Base-by-base conservation (phyloP, 106 monocot species). In the Allium cepa region DNA sequence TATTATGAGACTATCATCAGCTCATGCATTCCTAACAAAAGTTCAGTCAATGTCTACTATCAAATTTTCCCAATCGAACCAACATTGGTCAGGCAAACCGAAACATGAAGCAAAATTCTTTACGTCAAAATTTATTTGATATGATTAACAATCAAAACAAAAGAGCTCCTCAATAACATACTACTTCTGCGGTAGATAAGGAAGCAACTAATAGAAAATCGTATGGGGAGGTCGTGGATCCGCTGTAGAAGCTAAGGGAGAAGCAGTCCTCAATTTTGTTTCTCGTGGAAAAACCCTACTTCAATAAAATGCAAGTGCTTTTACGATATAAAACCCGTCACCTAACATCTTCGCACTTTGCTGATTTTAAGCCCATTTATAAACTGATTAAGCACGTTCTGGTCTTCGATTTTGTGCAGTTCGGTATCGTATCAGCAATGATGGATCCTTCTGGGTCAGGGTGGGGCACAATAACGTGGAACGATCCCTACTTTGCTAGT, bases 391-490 rank as follows among this genome's bases (percentile, higher is more conserved):
- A 86, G 61, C 22, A 76, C 79, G 49, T 79, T 91, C 4, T 60
- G 69, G 48, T 78, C 80, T n/a, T 74, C 71, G 8, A 83, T 61
- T 56, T 84, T 85, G 58, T 88, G 80, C 26, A 95, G 53, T 76
- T 88, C 78, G 7, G 79, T 2, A 96, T 88, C 7, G 76, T 86
- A 69, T 83, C 78, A 3, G 71, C 80, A 9, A 91, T 83, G 63
- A 82, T 84, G 0, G 67, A 64, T 16, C 64, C 81, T 1, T 86
- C 81, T 1, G 73, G 46, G 15, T 83, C 85, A 0, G 85, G 79
- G 13, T 78, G 79, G 0, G 88, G 95, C 11, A 96, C 72, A 17
- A 72, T 82, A 9, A 96, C 88, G 58, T 95, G 95, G 64, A 91
- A 88, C 1, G 91, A 86, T 1, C 88, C 95, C 49, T 85, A 83